Percentiles rank a stretch among this genome's conserved stretches.
These are phyloP conservation scores for Cerioporus squamosus DNA, from an alignment of 1,284 basidiomycete genomes.

Conservation along the genomic window DNA sequence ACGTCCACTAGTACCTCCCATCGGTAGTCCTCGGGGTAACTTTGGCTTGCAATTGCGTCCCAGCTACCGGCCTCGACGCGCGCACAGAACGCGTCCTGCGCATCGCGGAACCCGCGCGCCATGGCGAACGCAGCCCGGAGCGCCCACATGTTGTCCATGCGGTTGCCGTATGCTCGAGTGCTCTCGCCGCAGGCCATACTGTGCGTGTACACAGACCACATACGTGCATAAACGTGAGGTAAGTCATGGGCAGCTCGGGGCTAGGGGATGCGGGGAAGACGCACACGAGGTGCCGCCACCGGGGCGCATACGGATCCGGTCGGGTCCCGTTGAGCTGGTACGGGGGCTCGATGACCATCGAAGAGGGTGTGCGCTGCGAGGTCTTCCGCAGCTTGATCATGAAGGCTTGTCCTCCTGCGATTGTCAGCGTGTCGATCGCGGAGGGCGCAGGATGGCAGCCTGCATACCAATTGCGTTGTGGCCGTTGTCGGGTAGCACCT, in stretches of 20 bases:
- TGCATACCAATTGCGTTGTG: slow-evolving; percentile 34
- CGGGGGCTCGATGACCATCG: slow-evolving; percentile 53
- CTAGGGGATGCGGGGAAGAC: slow-evolving; percentile 6
- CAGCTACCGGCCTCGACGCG: slow-evolving; percentile 64
- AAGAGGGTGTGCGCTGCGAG: slow-evolving; percentile 45
- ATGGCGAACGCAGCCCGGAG: slow-evolving; percentile 66
- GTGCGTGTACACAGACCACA: not conserved
- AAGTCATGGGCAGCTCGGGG: not conserved
- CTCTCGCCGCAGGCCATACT: slow-evolving; percentile 70
- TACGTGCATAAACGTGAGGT: not conserved
- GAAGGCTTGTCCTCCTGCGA: slow-evolving; percentile 50
- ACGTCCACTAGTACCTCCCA: slow-evolving; percentile 91
- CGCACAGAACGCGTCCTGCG: slow-evolving; percentile 76
- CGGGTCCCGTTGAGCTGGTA: slow-evolving; percentile 40
- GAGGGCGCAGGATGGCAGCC: not conserved
- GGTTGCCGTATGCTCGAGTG: slow-evolving; percentile 43
- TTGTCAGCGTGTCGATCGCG: not conserved
- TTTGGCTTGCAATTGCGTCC: slow-evolving; percentile 51
- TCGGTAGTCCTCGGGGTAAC: slow-evolving; percentile 80
- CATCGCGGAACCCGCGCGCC: slow-evolving; percentile 73
- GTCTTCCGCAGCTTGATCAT: slow-evolving; percentile 56
- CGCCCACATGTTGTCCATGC: slow-evolving; percentile 70
- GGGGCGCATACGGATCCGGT: slow-evolving; percentile 33
- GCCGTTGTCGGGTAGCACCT: slow-evolving; percentile 41
- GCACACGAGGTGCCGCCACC: slow-evolving; percentile 52